These are phyloP conservation scores for Nemania abortiva DNA, from an alignment of 2,329 filamentous ascomycete species.

Conservation along the genomic window DNA sequence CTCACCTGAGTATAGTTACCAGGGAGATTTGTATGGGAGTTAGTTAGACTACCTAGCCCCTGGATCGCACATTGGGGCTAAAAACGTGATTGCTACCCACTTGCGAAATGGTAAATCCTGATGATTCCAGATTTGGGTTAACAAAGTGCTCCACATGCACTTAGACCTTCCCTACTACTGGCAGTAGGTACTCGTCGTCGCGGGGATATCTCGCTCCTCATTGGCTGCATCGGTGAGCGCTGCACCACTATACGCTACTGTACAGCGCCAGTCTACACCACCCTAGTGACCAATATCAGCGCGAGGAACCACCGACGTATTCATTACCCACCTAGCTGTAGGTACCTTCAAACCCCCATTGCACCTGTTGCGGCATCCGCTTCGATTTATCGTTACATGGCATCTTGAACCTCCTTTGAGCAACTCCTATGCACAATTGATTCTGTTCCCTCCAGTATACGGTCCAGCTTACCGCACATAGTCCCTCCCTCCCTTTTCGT, in stretches of 20 bases:
- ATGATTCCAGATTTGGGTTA: conserved; percentile 25
- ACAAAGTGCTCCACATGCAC: conserved; percentile 1
- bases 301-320: conserved; percentile 15
- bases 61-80: conserved; percentile 36
- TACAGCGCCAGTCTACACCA: background rate
- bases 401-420: conserved; percentile 41
- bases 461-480: conserved; percentile 13
- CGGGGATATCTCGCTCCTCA: background rate
- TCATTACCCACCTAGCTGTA: background rate
- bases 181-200: too few relatives aligned
- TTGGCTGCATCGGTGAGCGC: conserved; percentile 24
- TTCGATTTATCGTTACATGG: conserved; percentile 34
- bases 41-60: conserved; percentile 24
- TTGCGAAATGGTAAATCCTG: background rate
- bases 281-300: conserved; percentile 26
- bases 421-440: conserved; percentile 30
- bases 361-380: conserved; percentile 25
- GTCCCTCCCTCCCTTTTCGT: conserved; percentile 21
- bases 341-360: conserved; percentile 23
- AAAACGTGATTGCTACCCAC: conserved; percentile 15
- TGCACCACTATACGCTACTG: conserved; percentile 1
- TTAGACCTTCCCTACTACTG: too few relatives aligned
- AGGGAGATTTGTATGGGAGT: background rate
- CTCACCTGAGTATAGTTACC: background rate
- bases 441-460: conserved; percentile 12